phyloP scores from a whole-genome alignment of 192 early-diverging fungal species.

The Diversispora eburnea region DNA sequence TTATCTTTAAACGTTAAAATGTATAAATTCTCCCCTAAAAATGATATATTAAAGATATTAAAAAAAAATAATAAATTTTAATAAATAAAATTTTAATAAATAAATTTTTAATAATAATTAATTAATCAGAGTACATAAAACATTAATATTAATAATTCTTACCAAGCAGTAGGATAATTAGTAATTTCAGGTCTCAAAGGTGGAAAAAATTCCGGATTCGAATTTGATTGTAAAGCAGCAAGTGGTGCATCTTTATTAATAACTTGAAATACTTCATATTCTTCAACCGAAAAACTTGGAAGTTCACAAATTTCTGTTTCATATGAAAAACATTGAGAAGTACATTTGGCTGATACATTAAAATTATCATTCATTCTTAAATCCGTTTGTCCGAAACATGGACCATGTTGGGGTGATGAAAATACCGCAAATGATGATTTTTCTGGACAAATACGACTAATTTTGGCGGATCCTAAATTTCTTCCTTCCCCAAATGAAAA shows the following conservation, averaged over 20 bases:
- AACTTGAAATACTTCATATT: conserved; percentile 23
- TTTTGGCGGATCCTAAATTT: not conserved
- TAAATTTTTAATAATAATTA: not conserved
- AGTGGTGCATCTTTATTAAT: conserved; percentile 1
- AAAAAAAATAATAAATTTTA: not conserved
- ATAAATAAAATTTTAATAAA: not conserved
- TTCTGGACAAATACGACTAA: conserved; percentile 8
- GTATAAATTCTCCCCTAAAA: conserved; percentile 5
- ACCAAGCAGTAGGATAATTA: conserved; percentile 15
- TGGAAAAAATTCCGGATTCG: not conserved
- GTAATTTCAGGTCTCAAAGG: not conserved
- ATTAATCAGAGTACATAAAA: not conserved
- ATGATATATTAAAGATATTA: not conserved
- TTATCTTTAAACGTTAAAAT: not conserved
- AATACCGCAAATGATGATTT: conserved; percentile 5
- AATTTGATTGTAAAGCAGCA: not conserved
- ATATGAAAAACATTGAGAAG: conserved; percentile 8
- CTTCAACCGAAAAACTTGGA: conserved; percentile 10
- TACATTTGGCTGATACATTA: conserved; percentile 1
- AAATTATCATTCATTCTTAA: conserved; percentile 19
- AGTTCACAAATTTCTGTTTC: conserved; percentile 8
- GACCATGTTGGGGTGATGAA: conserved; percentile 11
- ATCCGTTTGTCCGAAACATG: conserved; percentile 19
- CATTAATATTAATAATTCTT: not conserved
- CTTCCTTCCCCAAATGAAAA: conserved; percentile 12